Percentiles rank a stretch among this genome's conserved stretches.
Evolutionary conservation across 805 yeast genomes (phyloP).

Genomic region (Candida nemodendra): DNA sequence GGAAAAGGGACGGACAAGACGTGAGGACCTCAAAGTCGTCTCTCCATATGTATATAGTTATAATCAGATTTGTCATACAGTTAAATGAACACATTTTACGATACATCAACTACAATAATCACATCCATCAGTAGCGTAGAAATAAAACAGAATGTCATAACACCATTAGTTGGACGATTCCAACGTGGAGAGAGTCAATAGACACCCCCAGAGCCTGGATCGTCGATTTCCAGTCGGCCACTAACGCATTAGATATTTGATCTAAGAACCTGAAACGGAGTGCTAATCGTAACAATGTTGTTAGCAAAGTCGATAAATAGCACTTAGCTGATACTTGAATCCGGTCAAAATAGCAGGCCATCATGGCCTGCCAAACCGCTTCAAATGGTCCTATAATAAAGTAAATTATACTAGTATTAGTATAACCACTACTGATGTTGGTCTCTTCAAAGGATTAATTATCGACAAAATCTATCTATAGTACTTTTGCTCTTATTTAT

Average conservation of each 20-base stretch:
- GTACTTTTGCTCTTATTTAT: slow-evolving; percentile 4
- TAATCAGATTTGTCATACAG: too few relatives aligned
- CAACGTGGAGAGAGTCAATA: slow-evolving; percentile 29
- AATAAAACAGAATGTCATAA: slow-evolving; percentile 42
- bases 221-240: slow-evolving; percentile 30
- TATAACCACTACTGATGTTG: slow-evolving; percentile 81
- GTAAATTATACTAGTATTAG: slow-evolving; percentile 66
- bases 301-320: slow-evolving; percentile 61
- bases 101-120: slow-evolving; percentile 2
- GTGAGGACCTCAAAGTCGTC: neutral
- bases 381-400: slow-evolving; percentile 46
- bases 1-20: neutral
- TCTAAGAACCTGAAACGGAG: slow-evolving; percentile 82
- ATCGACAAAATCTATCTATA: neutral
- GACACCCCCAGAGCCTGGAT: slow-evolving; percentile 20
- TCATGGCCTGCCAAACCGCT: slow-evolving; percentile 40
- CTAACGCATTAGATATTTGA: slow-evolving; percentile 37
- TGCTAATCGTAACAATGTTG: slow-evolving; percentile 69
- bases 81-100: slow-evolving; percentile 1
- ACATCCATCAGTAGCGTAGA: slow-evolving; percentile 1
- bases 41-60: neutral
- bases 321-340: slow-evolving; percentile 59
- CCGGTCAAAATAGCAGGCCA: slow-evolving; percentile 33
- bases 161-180: slow-evolving; percentile 46
- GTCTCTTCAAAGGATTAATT: slow-evolving; percentile 28